Base-by-base conservation (phyloP, 306 rosid species). In the Trifolium subterraneum region DNA sequence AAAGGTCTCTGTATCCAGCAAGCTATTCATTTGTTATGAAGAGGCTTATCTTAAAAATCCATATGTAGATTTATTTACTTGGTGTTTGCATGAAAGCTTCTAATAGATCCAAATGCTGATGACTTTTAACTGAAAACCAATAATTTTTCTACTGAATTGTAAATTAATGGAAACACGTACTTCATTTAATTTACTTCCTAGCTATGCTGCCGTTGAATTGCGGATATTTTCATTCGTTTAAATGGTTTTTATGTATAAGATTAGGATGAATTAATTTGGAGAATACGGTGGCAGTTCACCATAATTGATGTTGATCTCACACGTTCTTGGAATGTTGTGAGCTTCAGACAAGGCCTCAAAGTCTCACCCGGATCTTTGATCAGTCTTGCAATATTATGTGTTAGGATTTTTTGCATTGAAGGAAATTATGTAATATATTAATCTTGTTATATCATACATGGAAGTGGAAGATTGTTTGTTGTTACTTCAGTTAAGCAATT, bases 1-100 rank as follows among this genome's bases (percentile, higher is more conserved):
- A 94, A 42, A 91, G 90, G 83, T 94, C 97, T 76, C 78, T 91
- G 89, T 93, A 88, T 82, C 98, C 98, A 75, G 83, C 94, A 58
- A 83, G 82, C 31, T 94, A 91, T 56, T 42, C 97, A 84, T 94
- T 94, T 80, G 98, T 97, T 94, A 90, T 39, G 88, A 44, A 23
- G 1, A 2, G 2, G 25, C 25, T 23, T 23, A n/a, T n/a, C n/a
- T n/a, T n/a, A n/a, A n/a, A n/a, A n/a, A 29, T 55, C 68, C 20
- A 47, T 36, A 2, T 13, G 2, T 72, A 41, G 25, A 55, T 72
- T 72, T 65, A 31, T 72, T 64, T 72, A 47, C 44, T 72, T n/a
- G 51, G 13, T 42, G 48, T 58, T 79, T 56, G 55, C 14, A 58
- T 58, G 35, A 48, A 36, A 27, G 33, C 23, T 73, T 68, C 4